Base-by-base conservation (phyloP, 768 basidiomycete genomes). In the Lactarius hatsudake region DNA sequence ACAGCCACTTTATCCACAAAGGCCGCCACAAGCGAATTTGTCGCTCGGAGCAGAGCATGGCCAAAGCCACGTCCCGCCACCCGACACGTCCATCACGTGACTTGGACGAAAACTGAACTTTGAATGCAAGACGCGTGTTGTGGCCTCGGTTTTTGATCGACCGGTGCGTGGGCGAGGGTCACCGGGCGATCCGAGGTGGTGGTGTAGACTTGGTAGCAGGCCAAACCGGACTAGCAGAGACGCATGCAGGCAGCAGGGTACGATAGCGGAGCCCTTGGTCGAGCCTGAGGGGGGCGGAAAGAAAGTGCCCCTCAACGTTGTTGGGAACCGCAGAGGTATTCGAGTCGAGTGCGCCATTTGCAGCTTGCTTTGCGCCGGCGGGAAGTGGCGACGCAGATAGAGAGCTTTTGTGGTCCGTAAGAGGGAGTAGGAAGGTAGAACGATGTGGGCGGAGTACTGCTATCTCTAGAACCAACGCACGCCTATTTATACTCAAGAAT, bases 401-500 rank as follows among this genome's bases (percentile, higher is more conserved):
- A 26, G 48, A 51, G 23, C n/a, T n/a, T n/a, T 26, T 26, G 51
- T 5, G 13, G 51, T 26, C 48, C 48, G n/a, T 13, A 15, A 13
- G 58, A 40, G 10, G 45, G 30, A 40, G 48, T 32, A n/a, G 42
- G 42, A 34, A 1, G 38, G 45, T 36, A 5, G 40, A 17, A 55
- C 59, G 18, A 8, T 20, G 38, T 30, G 43, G 36, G 43, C 2
- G 54, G n/a, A 45, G 26, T 13, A 26, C 51, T 2, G 13, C 12
- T 26, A 53, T 15, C 51, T 17, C 23, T 53, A 12, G 23, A 15
- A 15, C 23, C 12, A 28, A 48, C 26, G 20, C 34, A 17, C 34
- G 20, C 42, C 18, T 4, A n/a, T 61, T 61, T 66, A 66, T 56
- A 66, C 40, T n/a, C 5, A 30, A 13, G 43, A 20, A 34, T 56